Evolutionary conservation across 2,329 filamentous ascomycete genomes (phyloP), one percentile per base, ranked within the genome.

Genomic region (Aspergillus neotritici): DNA sequence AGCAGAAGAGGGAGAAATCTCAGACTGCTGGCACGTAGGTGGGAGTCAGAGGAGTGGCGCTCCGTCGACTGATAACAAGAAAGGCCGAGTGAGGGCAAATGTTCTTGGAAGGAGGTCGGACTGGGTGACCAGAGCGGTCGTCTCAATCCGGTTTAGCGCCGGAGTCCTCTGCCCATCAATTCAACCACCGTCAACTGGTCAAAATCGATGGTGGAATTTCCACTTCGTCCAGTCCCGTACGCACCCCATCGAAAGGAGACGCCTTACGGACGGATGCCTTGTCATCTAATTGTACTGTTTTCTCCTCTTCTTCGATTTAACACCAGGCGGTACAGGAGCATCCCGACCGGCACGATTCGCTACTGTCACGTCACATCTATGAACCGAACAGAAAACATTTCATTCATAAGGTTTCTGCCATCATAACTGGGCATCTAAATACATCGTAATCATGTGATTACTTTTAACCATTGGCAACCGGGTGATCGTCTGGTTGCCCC

Each of bases 351-450:
- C 21, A 25, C 7, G 21, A 25, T 25, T 25, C 9, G 21, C 7
- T n/a, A n/a, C n/a, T n/a, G n/a, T n/a, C n/a, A n/a, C n/a, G n/a
- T n/a, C n/a, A n/a, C n/a, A n/a, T n/a, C n/a, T n/a, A 25, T 25
- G 21, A 6, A 38, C 43, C 38, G 28, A 31, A 21, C 14, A 48
- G 33, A 43, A 44, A 25, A 15, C 36, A 43, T 48, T 42, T 44
- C 41, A 47, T 49, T 49, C 44, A 40, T 34, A 37, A 46, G 42
- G 32, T 41, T 41, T 25, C 21, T 25, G 21, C 21, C 21, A 25
- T 25, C 21, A 25, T 25, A 48, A 46, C 40, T 31, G 37, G 33
- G 43, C 43, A 53, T 52, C 52, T 56, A 55, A 51, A 48, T 57
- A 56, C 55, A 57, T 37, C 21, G 44, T 39, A 34, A 41, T 44